Percentiles rank a stretch among this genome's conserved stretches.
phyloP scores from a whole-genome alignment of 208 protist genomes.

The Vickermania spadyakhi region DNA sequence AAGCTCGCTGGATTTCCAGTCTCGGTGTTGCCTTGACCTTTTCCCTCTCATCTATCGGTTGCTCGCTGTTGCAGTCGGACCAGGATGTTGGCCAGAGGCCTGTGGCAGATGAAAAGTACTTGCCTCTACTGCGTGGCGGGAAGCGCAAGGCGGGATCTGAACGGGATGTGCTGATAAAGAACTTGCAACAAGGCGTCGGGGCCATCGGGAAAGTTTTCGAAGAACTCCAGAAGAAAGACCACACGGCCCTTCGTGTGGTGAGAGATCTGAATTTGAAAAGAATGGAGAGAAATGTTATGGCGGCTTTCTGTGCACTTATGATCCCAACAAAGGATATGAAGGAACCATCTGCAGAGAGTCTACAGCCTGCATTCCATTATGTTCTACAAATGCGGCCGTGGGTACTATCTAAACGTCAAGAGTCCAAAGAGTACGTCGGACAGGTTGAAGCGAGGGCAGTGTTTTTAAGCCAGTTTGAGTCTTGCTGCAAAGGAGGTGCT shows the following conservation, averaged over 20 bases:
- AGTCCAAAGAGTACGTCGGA: conserved; percentile 36
- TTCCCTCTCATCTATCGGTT: conserved; percentile 60
- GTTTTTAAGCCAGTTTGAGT: conserved; percentile 81
- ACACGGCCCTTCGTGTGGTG: conserved; percentile 53
- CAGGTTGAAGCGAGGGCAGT: conserved; percentile 44
- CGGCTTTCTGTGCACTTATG: conserved; percentile 69
- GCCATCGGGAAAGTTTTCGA: conserved; percentile 51
- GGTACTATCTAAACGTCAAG: conserved; percentile 72
- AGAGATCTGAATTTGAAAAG: conserved; percentile 57
- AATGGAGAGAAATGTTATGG: conserved; percentile 75
- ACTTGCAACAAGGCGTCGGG: conserved; percentile 75
- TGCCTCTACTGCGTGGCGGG: conserved; percentile 51
- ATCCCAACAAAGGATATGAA: conserved; percentile 43
- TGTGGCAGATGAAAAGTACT: conserved; percentile 16
- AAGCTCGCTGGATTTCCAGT: conserved; percentile 28
- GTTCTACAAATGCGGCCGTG: conserved; percentile 67
- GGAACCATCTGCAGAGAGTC: conserved; percentile 21
- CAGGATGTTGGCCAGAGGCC: conserved; percentile 12
- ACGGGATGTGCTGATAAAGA: conserved; percentile 72
- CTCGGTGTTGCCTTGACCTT: conserved; percentile 63
- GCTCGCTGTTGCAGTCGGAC: conserved; percentile 36
- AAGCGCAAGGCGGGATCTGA: conserved; percentile 44
- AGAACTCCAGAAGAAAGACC: conserved; percentile 58
- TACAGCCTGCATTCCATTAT: conserved; percentile 44
- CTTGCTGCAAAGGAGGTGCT: conserved; percentile 16